phyloP scores from a whole-genome alignment of 805 yeast genomes.

The Candida montana region DNA sequence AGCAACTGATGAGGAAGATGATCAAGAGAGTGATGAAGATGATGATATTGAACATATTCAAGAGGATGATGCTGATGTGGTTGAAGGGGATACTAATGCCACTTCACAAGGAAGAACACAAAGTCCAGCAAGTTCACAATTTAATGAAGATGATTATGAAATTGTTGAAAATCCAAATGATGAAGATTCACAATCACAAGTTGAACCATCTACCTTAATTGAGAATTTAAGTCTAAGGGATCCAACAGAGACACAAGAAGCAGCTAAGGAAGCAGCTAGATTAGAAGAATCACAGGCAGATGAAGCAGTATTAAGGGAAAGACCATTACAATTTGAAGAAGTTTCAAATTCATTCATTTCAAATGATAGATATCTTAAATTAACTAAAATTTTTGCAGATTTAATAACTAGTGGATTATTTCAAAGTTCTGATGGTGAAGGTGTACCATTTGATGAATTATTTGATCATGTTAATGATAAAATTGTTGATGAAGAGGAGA shows the following conservation, averaged over 20 bases:
- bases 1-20: constrained; percentile 18
- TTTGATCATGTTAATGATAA: constrained; percentile 37
- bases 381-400: constrained; percentile 40
- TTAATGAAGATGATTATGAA: constrained; percentile 15
- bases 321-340: constrained; percentile 17
- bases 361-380: no score
- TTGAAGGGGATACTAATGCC: not conserved
- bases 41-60: no score
- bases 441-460: constrained; percentile 34
- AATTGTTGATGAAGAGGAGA: constrained; percentile 42
- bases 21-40: not conserved
- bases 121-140: constrained; percentile 12
- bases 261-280: not conserved
- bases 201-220: constrained; percentile 3
- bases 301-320: not conserved
- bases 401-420: constrained; percentile 40
- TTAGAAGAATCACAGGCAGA: not conserved
- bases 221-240: constrained; percentile 5
- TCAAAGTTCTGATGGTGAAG: constrained; percentile 36
- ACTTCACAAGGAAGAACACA: constrained; percentile 3
- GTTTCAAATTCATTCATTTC: constrained; percentile 31
- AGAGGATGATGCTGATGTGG: not conserved
- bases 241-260: not conserved
- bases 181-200: constrained; percentile 3
- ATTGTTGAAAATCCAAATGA: constrained; percentile 8